Evolutionary conservation across 768 basidiomycete genomes (phyloP), one percentile per base, ranked within the genome.

Genomic region (Albatrellus ellisii): DNA sequence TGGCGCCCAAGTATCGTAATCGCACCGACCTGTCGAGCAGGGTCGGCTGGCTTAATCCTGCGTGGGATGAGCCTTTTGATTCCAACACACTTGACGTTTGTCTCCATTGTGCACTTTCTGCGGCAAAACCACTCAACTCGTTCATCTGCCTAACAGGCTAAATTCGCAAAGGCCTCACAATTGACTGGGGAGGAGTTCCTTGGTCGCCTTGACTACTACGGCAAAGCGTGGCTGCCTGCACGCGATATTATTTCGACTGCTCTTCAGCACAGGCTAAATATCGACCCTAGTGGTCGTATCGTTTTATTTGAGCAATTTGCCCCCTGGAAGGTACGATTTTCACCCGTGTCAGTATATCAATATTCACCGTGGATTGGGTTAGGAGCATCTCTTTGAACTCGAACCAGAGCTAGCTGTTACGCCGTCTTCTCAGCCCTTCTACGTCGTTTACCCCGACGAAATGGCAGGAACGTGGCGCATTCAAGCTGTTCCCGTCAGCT

Each of bases 311-410:
- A 87, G 42, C 66, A 71, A 48, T 92, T 77, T 60, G 68, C 77
- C 10, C 87, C 90, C 2, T 94, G 89, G 89, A 92, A 91, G 75
- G 88, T 78, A 50, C 11, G 61, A 54, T 10, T 8, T 21, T 29
- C 18, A 4, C 7, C 17, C 25, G 18, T 32, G 17, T 36, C 41
- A 43, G 20, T 14, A 21, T 27, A 26, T 10, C 20, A 22, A 26
- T 18, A 24, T n/a, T 32, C n/a, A 46, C 26, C 6, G 26, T 27
- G 20, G 43, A 38, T 28, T 46, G 41, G 32, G 42, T 10, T 48
- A 85, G 76, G 90, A 95, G 52, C 94, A 99, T 57, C 70, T 99
- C 9, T 92, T 90, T 58, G 78, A 86, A 44, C 67, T 94, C 27
- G 94, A 97, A 61, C 58, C 61, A 2, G 76, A 81, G 40, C 59